Conservation (phyloP, 441 rosid species). For the Melastoma candidum region DNA sequence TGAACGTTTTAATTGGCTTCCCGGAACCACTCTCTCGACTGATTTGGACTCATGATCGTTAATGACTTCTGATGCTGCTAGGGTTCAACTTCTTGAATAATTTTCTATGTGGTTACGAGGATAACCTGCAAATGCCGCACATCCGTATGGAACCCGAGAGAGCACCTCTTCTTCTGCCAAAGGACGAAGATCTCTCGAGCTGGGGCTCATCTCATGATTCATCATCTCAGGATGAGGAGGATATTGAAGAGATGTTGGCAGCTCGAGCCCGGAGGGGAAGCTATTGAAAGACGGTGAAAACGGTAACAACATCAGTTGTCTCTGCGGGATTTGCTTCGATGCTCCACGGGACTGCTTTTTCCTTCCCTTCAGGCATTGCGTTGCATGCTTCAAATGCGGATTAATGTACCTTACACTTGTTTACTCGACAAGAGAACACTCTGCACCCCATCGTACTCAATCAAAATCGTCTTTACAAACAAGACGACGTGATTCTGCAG, state of each 20-base stretch:
- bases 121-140: constrained; percentile 20
- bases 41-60: constrained; percentile 8
- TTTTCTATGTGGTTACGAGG: constrained; percentile 32
- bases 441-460: too few relatives aligned
- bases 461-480: background rate
- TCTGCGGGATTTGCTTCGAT: constrained; percentile 94
- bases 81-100: constrained; percentile 57
- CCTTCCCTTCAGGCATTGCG: constrained; percentile 96
- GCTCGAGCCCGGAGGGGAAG: constrained; percentile 32
- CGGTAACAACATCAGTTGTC: constrained; percentile 59
- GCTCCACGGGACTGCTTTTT: constrained; percentile 98
- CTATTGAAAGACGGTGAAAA: constrained; percentile 45
- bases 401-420: constrained; percentile 42
- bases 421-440: too few relatives aligned
- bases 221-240: constrained; percentile 53
- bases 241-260: constrained; percentile 44
- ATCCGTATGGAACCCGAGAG: constrained; percentile 33
- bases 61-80: constrained; percentile 61
- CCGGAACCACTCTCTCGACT: too few relatives aligned
- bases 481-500: constrained; percentile 26
- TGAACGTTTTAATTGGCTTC: background rate
- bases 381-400: constrained; percentile 84
- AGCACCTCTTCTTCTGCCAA: constrained; percentile 65
- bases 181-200: constrained; percentile 88
- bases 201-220: constrained; percentile 95